Evolutionary conservation across 2,329 filamentous ascomycete genomes (phyloP).

Genomic region (Epichloe coenophiala): DNA sequence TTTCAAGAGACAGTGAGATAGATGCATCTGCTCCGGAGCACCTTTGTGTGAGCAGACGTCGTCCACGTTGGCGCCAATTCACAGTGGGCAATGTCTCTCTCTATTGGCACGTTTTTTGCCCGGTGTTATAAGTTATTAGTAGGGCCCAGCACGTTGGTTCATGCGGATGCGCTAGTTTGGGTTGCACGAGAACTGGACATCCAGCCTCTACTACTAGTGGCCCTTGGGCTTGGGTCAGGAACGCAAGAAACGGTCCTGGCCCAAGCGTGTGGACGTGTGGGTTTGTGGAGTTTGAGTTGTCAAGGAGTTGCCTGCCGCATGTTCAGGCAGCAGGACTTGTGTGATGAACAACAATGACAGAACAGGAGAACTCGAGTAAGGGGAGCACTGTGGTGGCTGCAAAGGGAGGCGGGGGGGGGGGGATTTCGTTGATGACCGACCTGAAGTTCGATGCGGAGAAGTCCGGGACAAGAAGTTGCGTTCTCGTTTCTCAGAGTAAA

Average conservation of each 20-base stretch:
- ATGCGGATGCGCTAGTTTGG: slow-evolving; percentile 5
- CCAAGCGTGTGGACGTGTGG: background rate
- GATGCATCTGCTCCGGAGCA: too few species aligned
- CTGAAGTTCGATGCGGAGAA: background rate
- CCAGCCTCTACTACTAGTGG: background rate
- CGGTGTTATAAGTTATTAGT: slow-evolving; percentile 1
- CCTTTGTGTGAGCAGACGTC: too few species aligned
- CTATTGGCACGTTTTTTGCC: slow-evolving; percentile 4
- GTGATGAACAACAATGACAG: too few species aligned
- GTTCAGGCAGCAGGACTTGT: background rate
- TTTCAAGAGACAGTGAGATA: too few species aligned
- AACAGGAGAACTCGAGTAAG: too few species aligned
- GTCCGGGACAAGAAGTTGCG: background rate
- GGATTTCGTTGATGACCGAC: too few species aligned
- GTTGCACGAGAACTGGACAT: slow-evolving; percentile 5
- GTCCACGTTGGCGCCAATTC: too few species aligned
- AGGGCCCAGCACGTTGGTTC: slow-evolving; percentile 5
- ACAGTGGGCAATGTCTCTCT: too few species aligned
- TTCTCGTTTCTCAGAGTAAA: background rate
- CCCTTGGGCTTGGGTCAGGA: background rate
- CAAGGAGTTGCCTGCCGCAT: background rate
- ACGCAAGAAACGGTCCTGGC: slow-evolving; percentile 1
- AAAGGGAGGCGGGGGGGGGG: too few species aligned
- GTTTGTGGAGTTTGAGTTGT: background rate
- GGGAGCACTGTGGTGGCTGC: too few species aligned